These are phyloP conservation scores for Xenosphaeropsis pyriputrescens DNA, from an alignment of 2,329 filamentous ascomycete species.

Conservation along the genomic window DNA sequence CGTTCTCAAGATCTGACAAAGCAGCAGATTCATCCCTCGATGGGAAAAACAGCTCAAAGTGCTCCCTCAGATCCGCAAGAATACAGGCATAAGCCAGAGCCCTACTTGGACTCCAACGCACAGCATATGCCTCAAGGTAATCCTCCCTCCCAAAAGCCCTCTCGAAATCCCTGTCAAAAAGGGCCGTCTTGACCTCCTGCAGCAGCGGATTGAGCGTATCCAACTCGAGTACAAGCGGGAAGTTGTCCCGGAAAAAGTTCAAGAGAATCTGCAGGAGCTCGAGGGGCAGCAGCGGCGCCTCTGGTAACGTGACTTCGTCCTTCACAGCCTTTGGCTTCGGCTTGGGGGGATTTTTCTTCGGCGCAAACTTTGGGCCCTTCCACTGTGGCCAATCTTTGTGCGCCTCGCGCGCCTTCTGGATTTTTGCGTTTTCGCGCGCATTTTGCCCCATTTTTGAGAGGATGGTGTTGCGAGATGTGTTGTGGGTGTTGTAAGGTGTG, in stretches of 20 bases:
- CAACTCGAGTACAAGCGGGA: constrained; percentile 33
- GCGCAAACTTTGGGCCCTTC: constrained; percentile 12
- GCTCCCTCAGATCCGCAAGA: constrained; percentile 20
- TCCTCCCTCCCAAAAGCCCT: constrained; percentile 60
- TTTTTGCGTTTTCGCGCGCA: too few relatives aligned
- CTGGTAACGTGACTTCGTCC: constrained; percentile 1
- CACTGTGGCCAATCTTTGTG: constrained; percentile 8
- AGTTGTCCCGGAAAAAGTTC: constrained; percentile 56
- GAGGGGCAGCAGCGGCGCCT: constrained; percentile 21
- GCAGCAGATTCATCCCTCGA: constrained; percentile 2
- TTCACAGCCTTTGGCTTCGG: constrained; percentile 2
- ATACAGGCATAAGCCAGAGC: constrained; percentile 64
- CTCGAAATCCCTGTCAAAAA: constrained; percentile 76
- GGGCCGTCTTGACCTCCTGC: constrained; percentile 71
- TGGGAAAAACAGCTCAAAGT: neutral
- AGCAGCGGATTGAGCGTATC: constrained; percentile 38
- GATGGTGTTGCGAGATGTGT: too few relatives aligned
- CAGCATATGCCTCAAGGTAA: constrained; percentile 68
- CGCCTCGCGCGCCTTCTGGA: too few relatives aligned
- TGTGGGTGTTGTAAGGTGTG: too few relatives aligned
- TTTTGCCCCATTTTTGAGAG: too few relatives aligned
- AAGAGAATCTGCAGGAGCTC: constrained; percentile 56
- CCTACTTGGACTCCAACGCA: constrained; percentile 79
- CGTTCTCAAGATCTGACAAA: constrained; percentile 1
- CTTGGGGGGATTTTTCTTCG: constrained; percentile 5